Evolutionary conservation across 495 filamentous ascomycete species (phyloP), one percentile per base, ranked within the genome.

Genomic region (Tuber melanosporum): DNA sequence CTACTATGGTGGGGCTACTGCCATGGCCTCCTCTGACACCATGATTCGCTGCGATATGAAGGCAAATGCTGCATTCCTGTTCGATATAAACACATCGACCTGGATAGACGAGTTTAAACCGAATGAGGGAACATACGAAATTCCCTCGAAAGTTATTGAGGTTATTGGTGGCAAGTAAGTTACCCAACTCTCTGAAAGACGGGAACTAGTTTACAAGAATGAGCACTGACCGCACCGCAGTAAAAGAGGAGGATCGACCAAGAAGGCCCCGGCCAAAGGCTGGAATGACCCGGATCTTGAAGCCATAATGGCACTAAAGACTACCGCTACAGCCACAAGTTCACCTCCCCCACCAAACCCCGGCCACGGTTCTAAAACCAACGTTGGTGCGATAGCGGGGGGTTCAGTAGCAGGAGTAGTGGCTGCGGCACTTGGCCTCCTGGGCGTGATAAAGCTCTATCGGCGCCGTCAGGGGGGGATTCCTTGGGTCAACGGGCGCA

Each of bases 91-190:
- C n/a, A 73, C 66, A 17, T 32, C 14, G 7, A 42, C 41, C 20
- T 79, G 71, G 77, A 57, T 70, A 2, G 74, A 77, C n/a, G 10
- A 43, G 9, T 79, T 73, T 47, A 45, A 36, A 32, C 47, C 75
- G 1, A 22, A 69, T 41, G 26, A 72, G 12, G 74, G 52, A 26
- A 62, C n/a, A 1, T 62, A 62, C 52, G 52, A 62, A 62, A 62
- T 62, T 8, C 52, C 52, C 10, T 14, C 9, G 10, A 6, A 32
- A 5, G n/a, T 62, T 32, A 32, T 26, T 15, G n/a, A 32, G 10
- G n/a, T 62, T 32, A 62, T 62, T 32, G 52, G 52, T 10, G n/a
- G 52, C 22, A 8, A 26, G 52, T 26, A 57, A 57, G 52, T 57
- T 57, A 22, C 14, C 22, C 9, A 12, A 14, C 52, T 26, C 1